phyloP scores from a whole-genome alignment of 1,284 basidiomycete genomes.

The Coniferiporia sulphurascens region DNA sequence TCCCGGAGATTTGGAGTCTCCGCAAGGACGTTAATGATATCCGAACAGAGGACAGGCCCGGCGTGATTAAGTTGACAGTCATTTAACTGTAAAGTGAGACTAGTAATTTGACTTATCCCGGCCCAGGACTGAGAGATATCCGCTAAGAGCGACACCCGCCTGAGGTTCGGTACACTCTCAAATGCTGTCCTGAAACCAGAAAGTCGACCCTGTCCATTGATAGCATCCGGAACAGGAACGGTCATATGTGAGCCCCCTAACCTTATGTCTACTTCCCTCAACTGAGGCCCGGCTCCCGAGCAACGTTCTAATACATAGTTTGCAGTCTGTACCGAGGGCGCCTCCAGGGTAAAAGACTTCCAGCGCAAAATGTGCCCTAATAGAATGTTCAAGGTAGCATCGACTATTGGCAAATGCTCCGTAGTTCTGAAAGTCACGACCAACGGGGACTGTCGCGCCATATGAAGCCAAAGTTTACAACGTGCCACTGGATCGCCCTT shows the following conservation, averaged over 20 bases:
- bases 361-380: conserved; percentile 2
- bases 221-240: conserved; percentile 2
- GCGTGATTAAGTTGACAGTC: conserved; percentile 5
- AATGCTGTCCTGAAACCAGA: conserved; percentile 8
- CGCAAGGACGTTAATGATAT: conserved; percentile 9
- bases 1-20: conserved; percentile 13
- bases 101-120: conserved; percentile 12
- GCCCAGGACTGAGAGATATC: conserved; percentile 13
- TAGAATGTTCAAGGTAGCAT: conserved; percentile 5
- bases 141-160: conserved; percentile 1
- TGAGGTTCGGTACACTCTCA: conserved; percentile 9
- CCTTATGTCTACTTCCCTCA: conserved; percentile 8
- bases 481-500: conserved; percentile 37
- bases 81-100: conserved; percentile 13
- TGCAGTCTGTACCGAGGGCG: conserved; percentile 6
- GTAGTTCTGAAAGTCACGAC: conserved; percentile 15
- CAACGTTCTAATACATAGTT: conserved; percentile 12
- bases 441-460: conserved; percentile 14
- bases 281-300: background rate
- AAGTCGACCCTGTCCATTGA: conserved; percentile 3
- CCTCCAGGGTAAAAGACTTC: conserved; percentile 14
- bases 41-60: conserved; percentile 15
- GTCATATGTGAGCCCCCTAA: conserved; percentile 4
- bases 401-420: conserved; percentile 3
- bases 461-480: conserved; percentile 18